Conservation (phyloP, 108 stramenopile species). For the Heterococcus sp. region DNA sequence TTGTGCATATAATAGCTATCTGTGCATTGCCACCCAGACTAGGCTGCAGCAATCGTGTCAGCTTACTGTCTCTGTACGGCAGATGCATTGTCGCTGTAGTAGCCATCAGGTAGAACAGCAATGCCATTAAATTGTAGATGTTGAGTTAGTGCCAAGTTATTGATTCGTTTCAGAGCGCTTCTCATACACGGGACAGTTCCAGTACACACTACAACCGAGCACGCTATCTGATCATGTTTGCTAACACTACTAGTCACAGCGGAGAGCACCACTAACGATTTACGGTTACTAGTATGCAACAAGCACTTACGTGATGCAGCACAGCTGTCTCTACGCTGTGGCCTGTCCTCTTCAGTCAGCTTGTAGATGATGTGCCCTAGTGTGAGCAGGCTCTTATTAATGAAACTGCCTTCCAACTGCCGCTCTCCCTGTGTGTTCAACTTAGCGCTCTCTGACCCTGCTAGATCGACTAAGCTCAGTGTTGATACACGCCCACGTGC, state of each 20-base stretch:
- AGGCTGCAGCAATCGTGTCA: constrained; percentile 93
- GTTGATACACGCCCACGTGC: constrained; percentile 1
- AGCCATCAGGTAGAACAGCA: neutral
- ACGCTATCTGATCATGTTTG: too few species aligned
- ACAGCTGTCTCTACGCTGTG: too few species aligned
- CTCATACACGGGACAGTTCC: too few species aligned
- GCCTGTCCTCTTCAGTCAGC: constrained; percentile 44
- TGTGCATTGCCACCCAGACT: constrained; percentile 88
- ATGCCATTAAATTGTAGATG: too few species aligned
- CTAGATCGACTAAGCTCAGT: constrained; percentile 60
- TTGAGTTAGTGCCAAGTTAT: too few species aligned
- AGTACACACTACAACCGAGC: too few species aligned
- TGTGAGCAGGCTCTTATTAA: constrained; percentile 92
- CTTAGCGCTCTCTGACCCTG: constrained; percentile 61
- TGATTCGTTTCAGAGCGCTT: too few species aligned
- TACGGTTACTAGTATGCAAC: too few species aligned
- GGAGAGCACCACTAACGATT: too few species aligned
- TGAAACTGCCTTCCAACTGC: constrained; percentile 52
- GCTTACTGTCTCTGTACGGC: constrained; percentile 83
- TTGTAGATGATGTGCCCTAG: constrained; percentile 72
- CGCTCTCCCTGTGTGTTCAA: constrained; percentile 50
- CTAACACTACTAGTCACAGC: too few species aligned
- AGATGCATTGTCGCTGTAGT: constrained; percentile 48
- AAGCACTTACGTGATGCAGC: too few species aligned
- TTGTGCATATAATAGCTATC: constrained; percentile 91